Conservation (phyloP, 139 green algal species). For the Micromonas commoda region DNA sequence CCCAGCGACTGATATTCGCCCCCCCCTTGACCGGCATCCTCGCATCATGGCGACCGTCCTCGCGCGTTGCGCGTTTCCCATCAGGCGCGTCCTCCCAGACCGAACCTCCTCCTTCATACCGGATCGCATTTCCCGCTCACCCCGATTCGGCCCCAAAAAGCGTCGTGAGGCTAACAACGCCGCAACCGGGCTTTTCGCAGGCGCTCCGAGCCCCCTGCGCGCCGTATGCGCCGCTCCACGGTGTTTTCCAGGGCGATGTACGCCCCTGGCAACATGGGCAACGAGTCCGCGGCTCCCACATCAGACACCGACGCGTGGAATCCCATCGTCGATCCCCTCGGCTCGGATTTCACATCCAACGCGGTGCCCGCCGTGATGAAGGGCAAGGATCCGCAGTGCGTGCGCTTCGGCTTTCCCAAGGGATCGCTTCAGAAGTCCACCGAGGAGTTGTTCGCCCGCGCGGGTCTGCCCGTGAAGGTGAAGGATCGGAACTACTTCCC, state of each 20-base stretch:
- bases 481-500: slow-evolving; percentile 43
- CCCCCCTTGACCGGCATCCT: not conserved
- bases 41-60: not conserved
- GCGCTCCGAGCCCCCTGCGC: not conserved
- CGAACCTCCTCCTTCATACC: not conserved
- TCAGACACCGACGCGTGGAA: not conserved
- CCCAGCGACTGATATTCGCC: not conserved
- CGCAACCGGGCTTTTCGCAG: not conserved
- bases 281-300: not conserved
- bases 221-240: not conserved
- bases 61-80: not conserved
- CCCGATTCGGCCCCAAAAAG: not conserved
- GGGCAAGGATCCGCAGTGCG: not conserved
- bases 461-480: slow-evolving; percentile 42
- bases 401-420: slow-evolving; percentile 45
- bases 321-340: not conserved
- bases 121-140: not conserved
- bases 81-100: not conserved
- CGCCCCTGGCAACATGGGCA: not conserved
- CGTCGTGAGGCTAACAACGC: not conserved
- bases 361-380: not conserved
- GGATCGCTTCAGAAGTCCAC: slow-evolving; percentile 45
- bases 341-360: not conserved
- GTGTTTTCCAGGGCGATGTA: not conserved
- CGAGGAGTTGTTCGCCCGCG: slow-evolving; percentile 40